Evolutionary conservation across 164 flowering plant genomes (phyloP).

Genomic region (Dillenia turbinata): DNA sequence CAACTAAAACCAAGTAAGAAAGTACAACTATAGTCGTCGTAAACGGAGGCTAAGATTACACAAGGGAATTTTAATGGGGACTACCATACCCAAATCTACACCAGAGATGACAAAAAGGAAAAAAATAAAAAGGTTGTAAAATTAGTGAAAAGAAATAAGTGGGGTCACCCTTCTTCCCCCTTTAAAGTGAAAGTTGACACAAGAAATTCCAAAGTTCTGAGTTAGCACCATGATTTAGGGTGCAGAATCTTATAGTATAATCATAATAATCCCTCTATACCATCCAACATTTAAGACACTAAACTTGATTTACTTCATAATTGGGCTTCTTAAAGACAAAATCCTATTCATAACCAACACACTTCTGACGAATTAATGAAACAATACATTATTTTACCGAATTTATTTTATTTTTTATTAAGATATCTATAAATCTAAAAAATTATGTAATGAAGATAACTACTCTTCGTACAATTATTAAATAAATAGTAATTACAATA

Average conservation of each 20-base stretch:
- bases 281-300: too few species aligned
- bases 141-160: background rate
- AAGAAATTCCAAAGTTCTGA: conserved; percentile 1
- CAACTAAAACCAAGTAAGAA: background rate
- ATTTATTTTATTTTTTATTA: too few species aligned
- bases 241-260: conserved; percentile 7
- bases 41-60: too few species aligned
- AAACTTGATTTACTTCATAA: too few species aligned
- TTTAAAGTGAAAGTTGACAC: background rate
- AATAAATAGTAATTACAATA: too few species aligned
- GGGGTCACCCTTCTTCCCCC: background rate
- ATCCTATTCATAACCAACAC: too few species aligned
- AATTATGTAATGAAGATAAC: too few species aligned
- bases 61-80: conserved; percentile 1
- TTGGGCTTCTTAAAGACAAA: too few species aligned
- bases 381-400: too few species aligned
- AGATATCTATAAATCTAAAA: too few species aligned
- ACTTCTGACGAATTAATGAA: too few species aligned
- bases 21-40: conserved; percentile 8
- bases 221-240: background rate
- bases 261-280: background rate
- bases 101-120: conserved; percentile 14
- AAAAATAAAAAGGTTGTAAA: background rate
- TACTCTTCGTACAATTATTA: too few species aligned
- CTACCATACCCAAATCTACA: background rate